These are phyloP conservation scores for Nicotiana sylvestris DNA, from an alignment of 257 asterid genomes.

Conservation along the genomic window DNA sequence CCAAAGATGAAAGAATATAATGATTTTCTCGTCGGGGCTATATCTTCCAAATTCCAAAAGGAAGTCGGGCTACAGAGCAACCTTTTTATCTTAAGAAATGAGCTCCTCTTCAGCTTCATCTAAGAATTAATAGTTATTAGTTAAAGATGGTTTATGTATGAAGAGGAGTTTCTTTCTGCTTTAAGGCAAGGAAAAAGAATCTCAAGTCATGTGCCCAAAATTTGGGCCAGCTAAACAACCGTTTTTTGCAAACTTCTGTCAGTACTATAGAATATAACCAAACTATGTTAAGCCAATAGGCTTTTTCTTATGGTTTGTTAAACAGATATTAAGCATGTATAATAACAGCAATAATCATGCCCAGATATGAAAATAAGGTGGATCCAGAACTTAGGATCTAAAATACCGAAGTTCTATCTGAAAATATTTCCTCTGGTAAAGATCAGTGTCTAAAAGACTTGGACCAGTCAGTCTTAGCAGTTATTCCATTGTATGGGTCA, in stretches of 20 bases:
- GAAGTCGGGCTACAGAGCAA: neutral
- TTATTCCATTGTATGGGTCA: neutral
- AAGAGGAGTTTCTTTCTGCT: neutral
- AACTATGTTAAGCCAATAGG: neutral
- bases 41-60: neutral
- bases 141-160: constrained; percentile 2
- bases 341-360: neutral
- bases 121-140: neutral
- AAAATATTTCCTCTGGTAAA: neutral
- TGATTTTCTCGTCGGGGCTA: neutral
- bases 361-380: neutral
- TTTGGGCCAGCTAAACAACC: neutral
- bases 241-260: neutral
- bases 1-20: constrained; percentile 12
- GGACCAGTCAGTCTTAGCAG: neutral
- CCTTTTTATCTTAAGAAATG: constrained; percentile 8
- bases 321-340: neutral
- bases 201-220: neutral
- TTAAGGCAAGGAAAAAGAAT: neutral
- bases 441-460: neutral
- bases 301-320: neutral
- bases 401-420: constrained; percentile 1
- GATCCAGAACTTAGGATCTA: constrained; percentile 3
- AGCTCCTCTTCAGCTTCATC: constrained; percentile 4
- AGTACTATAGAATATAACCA: neutral